These are phyloP conservation scores for Mallotus repandus DNA, from an alignment of 441 rosid species.

Conservation along the genomic window DNA sequence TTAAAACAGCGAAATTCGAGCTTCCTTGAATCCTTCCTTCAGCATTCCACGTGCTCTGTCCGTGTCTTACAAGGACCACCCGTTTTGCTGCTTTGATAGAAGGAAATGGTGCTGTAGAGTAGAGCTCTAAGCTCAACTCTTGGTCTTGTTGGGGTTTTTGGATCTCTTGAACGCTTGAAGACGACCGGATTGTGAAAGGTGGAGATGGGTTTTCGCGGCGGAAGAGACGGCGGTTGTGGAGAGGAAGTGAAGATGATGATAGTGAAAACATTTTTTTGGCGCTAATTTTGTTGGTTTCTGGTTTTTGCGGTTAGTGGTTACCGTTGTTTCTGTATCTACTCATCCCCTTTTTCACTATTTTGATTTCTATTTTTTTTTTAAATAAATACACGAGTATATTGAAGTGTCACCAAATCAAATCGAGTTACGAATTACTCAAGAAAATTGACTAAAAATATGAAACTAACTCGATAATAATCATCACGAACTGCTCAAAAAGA, in stretches of 20 bases:
- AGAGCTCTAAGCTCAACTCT: constrained; percentile 32
- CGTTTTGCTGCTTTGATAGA: constrained; percentile 59
- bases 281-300: constrained; percentile 3
- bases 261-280: constrained; percentile 35
- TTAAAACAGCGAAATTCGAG: constrained; percentile 77
- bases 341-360: too few relatives aligned
- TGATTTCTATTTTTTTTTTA: too few relatives aligned
- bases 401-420: too few relatives aligned
- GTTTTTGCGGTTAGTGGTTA: constrained; percentile 4
- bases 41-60: constrained; percentile 94
- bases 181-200: constrained; percentile 36
- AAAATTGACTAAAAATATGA: too few relatives aligned
- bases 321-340: constrained; percentile 15
- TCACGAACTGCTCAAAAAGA: too few relatives aligned
- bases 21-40: constrained; percentile 95
- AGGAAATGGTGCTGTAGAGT: constrained; percentile 43
- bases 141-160: constrained; percentile 21
- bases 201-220: constrained; percentile 20
- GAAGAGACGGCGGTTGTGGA: constrained; percentile 16
- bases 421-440: too few relatives aligned
- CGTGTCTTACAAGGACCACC: constrained; percentile 91
- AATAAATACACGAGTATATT: too few relatives aligned
- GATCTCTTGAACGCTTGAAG: constrained; percentile 34
- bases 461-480: too few relatives aligned
- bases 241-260: constrained; percentile 17